Conservation (phyloP, 129 eudicot genomes). For the Rutidosis leptorrhynchoides region DNA sequence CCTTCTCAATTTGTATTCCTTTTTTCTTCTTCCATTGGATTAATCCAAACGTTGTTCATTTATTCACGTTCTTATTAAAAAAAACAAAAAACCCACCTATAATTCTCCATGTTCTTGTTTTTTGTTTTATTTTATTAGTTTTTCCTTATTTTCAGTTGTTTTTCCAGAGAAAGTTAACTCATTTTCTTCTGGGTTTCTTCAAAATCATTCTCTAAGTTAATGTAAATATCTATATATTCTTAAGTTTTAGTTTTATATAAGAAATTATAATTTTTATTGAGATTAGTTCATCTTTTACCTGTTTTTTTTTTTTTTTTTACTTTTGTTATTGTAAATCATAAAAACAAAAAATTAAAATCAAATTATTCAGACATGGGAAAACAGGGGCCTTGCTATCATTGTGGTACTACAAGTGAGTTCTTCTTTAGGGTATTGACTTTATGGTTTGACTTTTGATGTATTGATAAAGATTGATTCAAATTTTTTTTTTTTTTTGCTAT, state of each 20-base stretch:
- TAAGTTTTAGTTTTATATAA: not conserved
- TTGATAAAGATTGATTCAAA: slow-evolving; percentile 18
- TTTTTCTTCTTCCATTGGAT: not conserved
- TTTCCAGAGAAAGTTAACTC: not conserved
- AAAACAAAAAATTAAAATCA: slow-evolving; percentile 12
- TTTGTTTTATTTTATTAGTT: not conserved
- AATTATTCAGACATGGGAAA: slow-evolving; percentile 54
- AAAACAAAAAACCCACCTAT: not conserved
- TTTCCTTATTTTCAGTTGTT: not conserved
- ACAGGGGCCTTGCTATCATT: slow-evolving; percentile 33
- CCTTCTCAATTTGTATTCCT: slow-evolving; percentile 10
- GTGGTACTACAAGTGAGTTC: slow-evolving; percentile 66
- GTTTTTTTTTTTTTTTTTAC: slow-evolving; percentile 12
- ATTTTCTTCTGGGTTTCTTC: not conserved
- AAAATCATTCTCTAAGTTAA: not conserved
- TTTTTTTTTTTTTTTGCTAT: slow-evolving; percentile 22
- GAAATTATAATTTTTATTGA: not conserved
- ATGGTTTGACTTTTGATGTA: slow-evolving; percentile 23
- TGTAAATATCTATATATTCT: not conserved
- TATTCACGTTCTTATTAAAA: not conserved
- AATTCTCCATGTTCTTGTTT: not conserved
- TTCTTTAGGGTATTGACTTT: slow-evolving; percentile 29
- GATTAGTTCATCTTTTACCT: slow-evolving; percentile 17
- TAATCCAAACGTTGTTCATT: not conserved
- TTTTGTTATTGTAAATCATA: slow-evolving; percentile 11